These are phyloP conservation scores for Fusarium sp. DNA, from an alignment of 2,329 filamentous ascomycete species.

Conservation along the genomic window DNA sequence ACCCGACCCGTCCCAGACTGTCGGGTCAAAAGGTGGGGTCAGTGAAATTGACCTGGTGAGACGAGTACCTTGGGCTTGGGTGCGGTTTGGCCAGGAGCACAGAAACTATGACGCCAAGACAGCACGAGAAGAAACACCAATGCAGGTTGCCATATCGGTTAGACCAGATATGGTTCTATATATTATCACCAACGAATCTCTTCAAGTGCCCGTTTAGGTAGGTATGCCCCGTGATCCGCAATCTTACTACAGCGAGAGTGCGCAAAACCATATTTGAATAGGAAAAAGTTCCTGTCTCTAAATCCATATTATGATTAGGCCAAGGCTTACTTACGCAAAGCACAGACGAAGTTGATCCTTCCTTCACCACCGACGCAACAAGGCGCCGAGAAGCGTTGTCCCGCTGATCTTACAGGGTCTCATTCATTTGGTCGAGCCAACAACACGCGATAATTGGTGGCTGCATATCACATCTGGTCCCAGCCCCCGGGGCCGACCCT, in stretches of 20 bases:
- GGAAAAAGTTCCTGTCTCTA: slow-evolving; percentile 2
- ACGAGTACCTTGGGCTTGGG: slow-evolving; percentile 14
- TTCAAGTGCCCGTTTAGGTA: not conserved
- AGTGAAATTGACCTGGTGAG: slow-evolving; percentile 41
- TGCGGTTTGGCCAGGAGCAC: slow-evolving; percentile 30
- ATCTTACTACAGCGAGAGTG: not conserved
- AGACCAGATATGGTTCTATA: not conserved
- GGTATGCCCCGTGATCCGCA: not conserved
- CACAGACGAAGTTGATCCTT: slow-evolving; percentile 25
- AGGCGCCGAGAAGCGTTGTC: slow-evolving; percentile 30
- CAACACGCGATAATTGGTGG: slow-evolving; percentile 25
- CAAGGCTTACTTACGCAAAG: slow-evolving; percentile 16
- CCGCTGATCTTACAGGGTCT: slow-evolving; percentile 36
- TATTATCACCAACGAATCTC: not conserved
- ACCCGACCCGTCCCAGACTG: slow-evolving; percentile 43
- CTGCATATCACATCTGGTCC: slow-evolving; percentile 36
- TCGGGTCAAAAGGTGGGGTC: slow-evolving; percentile 44
- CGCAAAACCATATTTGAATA: not conserved
- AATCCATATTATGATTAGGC: slow-evolving; percentile 18
- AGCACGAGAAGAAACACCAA: not conserved
- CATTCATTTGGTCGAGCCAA: slow-evolving; percentile 33
- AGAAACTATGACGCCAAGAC: not conserved
- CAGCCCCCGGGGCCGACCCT: slow-evolving; percentile 43
- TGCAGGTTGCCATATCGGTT: not conserved
- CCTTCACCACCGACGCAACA: slow-evolving; percentile 33